These are phyloP conservation scores for Dryas integrifolia DNA, from an alignment of 331 rosid species.

Conservation along the genomic window DNA sequence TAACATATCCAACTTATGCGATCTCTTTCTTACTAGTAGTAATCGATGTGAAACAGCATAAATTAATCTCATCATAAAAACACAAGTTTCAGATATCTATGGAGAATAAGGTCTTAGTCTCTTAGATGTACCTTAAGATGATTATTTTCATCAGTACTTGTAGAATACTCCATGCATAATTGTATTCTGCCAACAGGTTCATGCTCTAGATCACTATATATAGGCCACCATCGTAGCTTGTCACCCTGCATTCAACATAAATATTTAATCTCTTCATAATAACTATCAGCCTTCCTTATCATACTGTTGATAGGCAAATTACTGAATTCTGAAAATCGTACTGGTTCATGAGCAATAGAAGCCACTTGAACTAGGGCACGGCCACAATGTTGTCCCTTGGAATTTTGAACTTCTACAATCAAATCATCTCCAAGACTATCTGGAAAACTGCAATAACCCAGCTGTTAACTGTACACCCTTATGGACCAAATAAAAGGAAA, in stretches of 20 bases:
- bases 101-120: neutral
- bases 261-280: neutral
- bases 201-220: slow-evolving; percentile 27
- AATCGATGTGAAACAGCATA: neutral
- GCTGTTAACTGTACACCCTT: neutral
- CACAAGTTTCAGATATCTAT: neutral
- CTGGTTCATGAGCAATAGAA: slow-evolving; percentile 28
- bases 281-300: neutral
- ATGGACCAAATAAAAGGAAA: neutral
- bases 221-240: slow-evolving; percentile 36
- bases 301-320: neutral
- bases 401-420: slow-evolving; percentile 35
- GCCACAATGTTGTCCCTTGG: slow-evolving; percentile 29
- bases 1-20: too few species aligned
- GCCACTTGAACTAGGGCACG: slow-evolving; percentile 36
- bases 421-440: slow-evolving; percentile 31
- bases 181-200: slow-evolving; percentile 38
- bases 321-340: slow-evolving; percentile 18
- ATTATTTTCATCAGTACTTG: slow-evolving; percentile 8
- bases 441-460: slow-evolving; percentile 29
- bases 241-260: slow-evolving; percentile 29
- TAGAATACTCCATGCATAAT: slow-evolving; percentile 29
- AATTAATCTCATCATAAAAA: neutral
- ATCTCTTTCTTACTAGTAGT: too few species aligned
- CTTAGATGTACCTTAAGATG: slow-evolving; percentile 28